Evolutionary conservation across 1,139 yeast genomes (phyloP), one percentile per base, ranked within the genome.

Genomic region (Debaryomycetaceae sp.): DNA sequence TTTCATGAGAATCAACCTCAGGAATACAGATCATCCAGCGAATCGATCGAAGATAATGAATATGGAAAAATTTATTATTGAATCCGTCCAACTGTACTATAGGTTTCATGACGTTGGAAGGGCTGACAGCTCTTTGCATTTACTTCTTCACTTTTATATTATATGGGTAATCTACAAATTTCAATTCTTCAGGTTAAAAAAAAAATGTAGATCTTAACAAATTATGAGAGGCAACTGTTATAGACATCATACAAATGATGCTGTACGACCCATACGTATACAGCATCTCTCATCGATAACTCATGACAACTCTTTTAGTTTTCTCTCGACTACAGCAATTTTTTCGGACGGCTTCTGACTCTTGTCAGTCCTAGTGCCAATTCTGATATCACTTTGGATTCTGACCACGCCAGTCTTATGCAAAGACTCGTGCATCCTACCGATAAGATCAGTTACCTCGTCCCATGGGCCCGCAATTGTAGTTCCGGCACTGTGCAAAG

Each of bases 401-500:
- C 97, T 74, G 11, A 83, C 76, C 13, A 86, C 80, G 1, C 95
- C 96, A 22, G 68, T 68, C 5, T 68, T 69, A 58, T 89, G 97
- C 41, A 87, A 76, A 42, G 71, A 68, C 56, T 84, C 83, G 56
- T 89, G 97, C 56, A 88, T 69, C 53, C 80, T 76, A n/a, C 96
- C 96, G 55, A 89, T 85, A 45, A 87, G 67, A 30, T 73, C 79
- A 80, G 83, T 85, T 2, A 89, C 96, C 45, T 85, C 87, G 57
- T 82, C 81, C 96, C 96, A 89, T n/a, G 90, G 90, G 0, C 97
- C 97, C 56, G 86, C 87, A 56, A 88, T 85, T 5, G 96, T 87
- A 7, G 96, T 88, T 5, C 96, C 96, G 1, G 96, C 96, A 52
- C 93, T 84, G 64, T 89, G 96, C 51, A 89, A 69, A 0, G 87